phyloP scores from a whole-genome alignment of 164 flowering plant genomes.

The Kingdonia uniflora region DNA sequence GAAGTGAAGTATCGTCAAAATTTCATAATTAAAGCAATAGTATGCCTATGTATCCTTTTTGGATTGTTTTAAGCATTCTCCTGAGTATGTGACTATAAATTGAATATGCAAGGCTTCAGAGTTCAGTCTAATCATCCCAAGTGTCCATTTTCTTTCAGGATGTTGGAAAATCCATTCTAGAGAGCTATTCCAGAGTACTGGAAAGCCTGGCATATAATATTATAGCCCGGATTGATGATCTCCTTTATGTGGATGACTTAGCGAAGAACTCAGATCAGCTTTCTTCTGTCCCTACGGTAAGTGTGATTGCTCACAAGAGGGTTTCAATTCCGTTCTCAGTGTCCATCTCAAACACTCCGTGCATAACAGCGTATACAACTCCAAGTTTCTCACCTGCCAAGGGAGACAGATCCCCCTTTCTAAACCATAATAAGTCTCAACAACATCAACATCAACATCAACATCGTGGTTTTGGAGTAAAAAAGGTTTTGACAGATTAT shows the following conservation, averaged over 20 bases:
- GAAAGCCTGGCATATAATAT: slow-evolving; percentile 93
- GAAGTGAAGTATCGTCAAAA: no score
- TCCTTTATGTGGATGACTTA: slow-evolving; percentile 82
- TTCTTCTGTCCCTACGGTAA: slow-evolving; percentile 42
- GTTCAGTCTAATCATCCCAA: no score
- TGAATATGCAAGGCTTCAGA: no score
- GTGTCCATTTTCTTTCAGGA: slow-evolving; percentile 36
- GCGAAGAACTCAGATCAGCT: slow-evolving; percentile 50
- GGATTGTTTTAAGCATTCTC: no score
- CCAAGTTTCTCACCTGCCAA: slow-evolving; percentile 68
- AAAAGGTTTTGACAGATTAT: slow-evolving; percentile 63
- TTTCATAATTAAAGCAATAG: no score
- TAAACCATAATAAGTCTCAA: slow-evolving; percentile 30
- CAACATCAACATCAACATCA: no score
- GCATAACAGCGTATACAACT: slow-evolving; percentile 35
- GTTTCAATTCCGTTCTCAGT: slow-evolving; percentile 36
- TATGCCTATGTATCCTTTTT: no score
- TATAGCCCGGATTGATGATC: slow-evolving; percentile 84
- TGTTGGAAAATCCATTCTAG: slow-evolving; percentile 87
- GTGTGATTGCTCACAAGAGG: slow-evolving; percentile 55
- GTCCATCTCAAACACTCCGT: slow-evolving; percentile 69
- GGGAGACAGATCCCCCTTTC: slow-evolving; percentile 56
- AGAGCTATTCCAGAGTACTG: slow-evolving; percentile 96
- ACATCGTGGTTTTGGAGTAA: slow-evolving; percentile 68
- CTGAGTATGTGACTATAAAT: no score